Base-by-base conservation (phyloP, 1,284 basidiomycete genomes). In the Porodaedalea pini region DNA sequence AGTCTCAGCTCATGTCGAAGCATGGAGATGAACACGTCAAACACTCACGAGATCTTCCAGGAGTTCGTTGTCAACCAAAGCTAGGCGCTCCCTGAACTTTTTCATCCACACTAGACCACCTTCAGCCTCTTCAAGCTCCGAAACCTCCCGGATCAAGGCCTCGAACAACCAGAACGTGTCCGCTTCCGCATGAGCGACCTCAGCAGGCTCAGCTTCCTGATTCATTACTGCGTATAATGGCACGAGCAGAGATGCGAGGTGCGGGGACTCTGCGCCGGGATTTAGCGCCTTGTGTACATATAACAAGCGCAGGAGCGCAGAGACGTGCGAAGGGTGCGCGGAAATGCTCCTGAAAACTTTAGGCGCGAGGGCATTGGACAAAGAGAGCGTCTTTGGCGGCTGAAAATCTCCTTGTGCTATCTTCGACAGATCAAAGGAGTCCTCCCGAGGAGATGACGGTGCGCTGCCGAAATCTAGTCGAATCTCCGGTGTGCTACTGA, bases 161-260 rank as follows among this genome's bases (percentile, higher is more conserved):
- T 90, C 86, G 59, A 91, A 87, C 11, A 89, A 64, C 89, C 88
- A 91, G 69, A 91, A 91, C 0, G 84, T 78, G 64, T 91, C 89
- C 1, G 89, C 88, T 68, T 91, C 89, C 5, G 78, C 78, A 67
- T 91, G 88, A 1, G 79, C 76, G 5, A 79, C 64, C 49, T 88
- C 85, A 56, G 80, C 75, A 0, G 77, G 69, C 17, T 88, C 80
- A 0, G 82, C 74, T 65, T 90, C 88, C 64, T 81, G 78, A 21
- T 74, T 70, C 47, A 89, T 71, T 0, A 79, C 80, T 6, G 77
- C 76, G 66, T 89, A 89, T n/a, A 90, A 66, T 0, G 85, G 84
- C 17, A 88, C 75, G 4, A 90, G 74, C 10, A 90, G 67, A 25
- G 86, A 85, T 3, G 85, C 80, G 51, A 85, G 76, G 61, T 88